These are phyloP conservation scores for Lagenidium giganteum DNA, from an alignment of 352 stramenopile species.

Conservation along the genomic window DNA sequence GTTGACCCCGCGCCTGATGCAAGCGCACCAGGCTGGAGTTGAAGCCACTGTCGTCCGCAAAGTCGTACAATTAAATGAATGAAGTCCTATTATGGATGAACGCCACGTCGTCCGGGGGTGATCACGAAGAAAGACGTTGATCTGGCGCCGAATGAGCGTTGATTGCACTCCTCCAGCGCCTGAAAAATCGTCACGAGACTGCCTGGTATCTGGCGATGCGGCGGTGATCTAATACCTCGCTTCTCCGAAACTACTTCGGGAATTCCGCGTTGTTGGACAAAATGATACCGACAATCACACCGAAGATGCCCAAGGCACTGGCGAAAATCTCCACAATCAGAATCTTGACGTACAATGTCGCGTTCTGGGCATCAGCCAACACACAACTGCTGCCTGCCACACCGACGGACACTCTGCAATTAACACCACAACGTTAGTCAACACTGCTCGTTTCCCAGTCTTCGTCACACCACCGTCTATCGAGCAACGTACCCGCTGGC, in stretches of 20 bases:
- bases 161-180: no score
- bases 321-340: constrained; percentile 99
- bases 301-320: constrained; percentile 97
- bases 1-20: no score
- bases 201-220: no score
- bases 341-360: constrained; percentile 98
- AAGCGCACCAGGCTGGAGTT: no score
- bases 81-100: no score
- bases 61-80: not conserved
- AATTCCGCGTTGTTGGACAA: constrained; percentile 94
- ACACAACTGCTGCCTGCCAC: constrained; percentile 96
- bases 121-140: not conserved
- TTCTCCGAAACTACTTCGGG: constrained; percentile 43
- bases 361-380: constrained; percentile 96
- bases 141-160: no score
- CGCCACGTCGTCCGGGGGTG: no score
- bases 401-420: constrained; percentile 90
- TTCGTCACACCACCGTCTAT: constrained; percentile 1
- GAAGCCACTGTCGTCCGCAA: no score
- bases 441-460: no score
- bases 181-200: no score
- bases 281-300: constrained; percentile 97
- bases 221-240: no score
- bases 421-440: not conserved
- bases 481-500: constrained; percentile 60